A percentile compares a stretch with the other conserved stretches of the same genome.
phyloP scores from a whole-genome alignment of 371 early-diverging fungal genomes.

The Mucor mucedo region DNA sequence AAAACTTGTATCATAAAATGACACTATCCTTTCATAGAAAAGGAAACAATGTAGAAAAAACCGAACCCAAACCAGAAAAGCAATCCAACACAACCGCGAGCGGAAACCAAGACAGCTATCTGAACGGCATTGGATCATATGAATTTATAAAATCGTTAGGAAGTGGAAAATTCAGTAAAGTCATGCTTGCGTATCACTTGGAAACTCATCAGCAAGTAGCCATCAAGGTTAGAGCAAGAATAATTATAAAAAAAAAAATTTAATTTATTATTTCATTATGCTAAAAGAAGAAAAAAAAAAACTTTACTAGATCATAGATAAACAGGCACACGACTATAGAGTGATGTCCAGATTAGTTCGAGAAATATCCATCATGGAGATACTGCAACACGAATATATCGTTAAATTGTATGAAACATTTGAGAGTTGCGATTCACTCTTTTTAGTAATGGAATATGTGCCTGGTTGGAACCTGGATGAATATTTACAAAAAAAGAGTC shows the following conservation, averaged over 20 bases:
- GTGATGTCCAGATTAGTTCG: conserved; percentile 80
- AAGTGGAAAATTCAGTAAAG: conserved; percentile 84
- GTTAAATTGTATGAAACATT: conserved; percentile 91
- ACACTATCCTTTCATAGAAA: conserved; percentile 16
- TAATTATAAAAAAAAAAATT: no score
- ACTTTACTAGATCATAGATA: conserved; percentile 72
- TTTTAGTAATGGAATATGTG: conserved; percentile 73
- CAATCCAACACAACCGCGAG: conserved; percentile 6
- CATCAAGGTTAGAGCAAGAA: conserved; percentile 34
- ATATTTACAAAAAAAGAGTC: conserved; percentile 50
- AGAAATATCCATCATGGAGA: conserved; percentile 88
- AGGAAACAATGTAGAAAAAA: background rate
- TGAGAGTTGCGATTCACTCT: conserved; percentile 83
- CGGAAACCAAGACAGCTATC: conserved; percentile 54
- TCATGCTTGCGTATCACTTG: conserved; percentile 80
- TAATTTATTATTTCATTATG: no score
- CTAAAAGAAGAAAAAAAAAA: no score
- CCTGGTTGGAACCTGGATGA: conserved; percentile 65
- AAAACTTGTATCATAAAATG: conserved; percentile 11
- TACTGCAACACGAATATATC: conserved; percentile 84
- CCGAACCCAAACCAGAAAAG: conserved; percentile 6
- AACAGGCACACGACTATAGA: conserved; percentile 78
- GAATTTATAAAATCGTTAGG: conserved; percentile 78
- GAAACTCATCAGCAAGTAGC: conserved; percentile 60
- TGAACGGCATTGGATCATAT: conserved; percentile 73